These are phyloP conservation scores for Suillus variegatus DNA, from an alignment of 768 basidiomycete genomes.

Conservation along the genomic window DNA sequence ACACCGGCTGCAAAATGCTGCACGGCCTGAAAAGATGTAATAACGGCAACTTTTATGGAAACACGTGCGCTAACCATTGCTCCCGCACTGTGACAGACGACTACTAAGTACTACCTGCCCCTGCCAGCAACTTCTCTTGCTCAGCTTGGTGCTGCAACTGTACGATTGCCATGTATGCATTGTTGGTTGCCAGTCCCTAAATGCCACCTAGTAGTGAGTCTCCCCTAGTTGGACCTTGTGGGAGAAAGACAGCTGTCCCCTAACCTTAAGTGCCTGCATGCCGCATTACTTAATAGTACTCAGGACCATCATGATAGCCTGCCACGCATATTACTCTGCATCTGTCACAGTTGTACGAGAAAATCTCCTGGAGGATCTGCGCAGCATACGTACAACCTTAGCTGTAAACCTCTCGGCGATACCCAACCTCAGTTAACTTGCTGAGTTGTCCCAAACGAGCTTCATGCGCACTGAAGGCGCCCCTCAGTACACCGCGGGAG, in stretches of 20 bases:
- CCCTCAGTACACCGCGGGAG: neutral
- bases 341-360: neutral
- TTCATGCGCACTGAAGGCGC: neutral
- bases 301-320: no score
- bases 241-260: neutral
- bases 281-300: no score
- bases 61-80: slow-evolving; percentile 3
- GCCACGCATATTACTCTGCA: neutral
- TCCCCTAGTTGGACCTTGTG: neutral
- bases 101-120: no score
- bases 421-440: neutral
- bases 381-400: neutral
- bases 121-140: neutral
- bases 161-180: neutral
- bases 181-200: neutral
- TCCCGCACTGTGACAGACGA: neutral
- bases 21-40: neutral
- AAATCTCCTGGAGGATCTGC: neutral
- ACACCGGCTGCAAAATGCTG: neutral
- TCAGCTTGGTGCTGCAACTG: neutral
- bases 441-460: neutral
- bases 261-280: neutral
- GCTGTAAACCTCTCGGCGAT: neutral
- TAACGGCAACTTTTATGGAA: neutral
- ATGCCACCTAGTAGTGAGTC: neutral